Evolutionary conservation across 78 protist genomes (phyloP), one percentile per base, ranked within the genome.

Genomic region (Dictyostelium citrinum): DNA sequence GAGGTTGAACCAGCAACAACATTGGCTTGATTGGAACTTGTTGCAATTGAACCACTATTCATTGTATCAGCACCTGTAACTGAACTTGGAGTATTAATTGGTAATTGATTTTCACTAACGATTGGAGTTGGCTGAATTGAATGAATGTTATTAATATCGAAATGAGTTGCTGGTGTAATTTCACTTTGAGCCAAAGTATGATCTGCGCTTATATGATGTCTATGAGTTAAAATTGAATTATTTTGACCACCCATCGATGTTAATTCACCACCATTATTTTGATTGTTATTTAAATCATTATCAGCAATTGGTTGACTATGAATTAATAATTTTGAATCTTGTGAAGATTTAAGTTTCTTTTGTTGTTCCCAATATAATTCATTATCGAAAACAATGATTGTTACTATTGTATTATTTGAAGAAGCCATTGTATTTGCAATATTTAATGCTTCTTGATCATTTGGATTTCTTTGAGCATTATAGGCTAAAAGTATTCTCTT

Each of bases 341-440:
- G 24, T 33, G n/a, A 3, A 6, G 33, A 29, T 64, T 64, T 33
- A 16, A 70, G 22, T n/a, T 75, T 43, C 46, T 46, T 83, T 64
- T 86, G 78, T 12, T 86, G 58, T 29, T 76, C 64, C 84, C 92
- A 77, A 64, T 86, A 86, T 2, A 77, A 45, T 27, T 77, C 84
- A 43, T 86, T 86, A 35, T 86, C 84, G 31, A 86, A 86, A 2
- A 86, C 92, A 14, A 86, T 45, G 11, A 86, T 45, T 11, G 83
- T 86, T 11, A 86, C 49, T 1, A 2, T 2, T 1, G 80, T 35
- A 61, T 77, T 77, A 17, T 86, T 83, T 5, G 92, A 76, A 37
- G 37, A 41, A 2, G 92, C 83, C 79, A 86, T 86, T 1, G 58
- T 79, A 31, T 76, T 61, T 9, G 72, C 83, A 12, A 86, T 17